Evolutionary conservation across 2,329 filamentous ascomycete genomes (phyloP), one percentile per base, ranked within the genome.

Genomic region (Diaporthe ilicicola): DNA sequence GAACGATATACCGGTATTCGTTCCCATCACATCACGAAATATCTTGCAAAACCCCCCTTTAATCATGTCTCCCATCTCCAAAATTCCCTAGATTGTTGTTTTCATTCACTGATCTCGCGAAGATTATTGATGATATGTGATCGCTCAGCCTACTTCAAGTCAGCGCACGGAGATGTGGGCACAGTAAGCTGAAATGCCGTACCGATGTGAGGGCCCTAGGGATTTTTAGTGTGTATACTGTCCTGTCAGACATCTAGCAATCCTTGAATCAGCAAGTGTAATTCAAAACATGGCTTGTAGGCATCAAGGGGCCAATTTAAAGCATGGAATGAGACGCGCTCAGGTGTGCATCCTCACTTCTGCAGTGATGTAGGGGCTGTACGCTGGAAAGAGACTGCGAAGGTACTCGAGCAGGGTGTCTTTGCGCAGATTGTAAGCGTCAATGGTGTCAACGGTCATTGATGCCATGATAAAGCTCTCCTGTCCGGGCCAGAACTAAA

Each of bases 331-430:
- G n/a, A n/a, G n/a, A n/a, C n/a, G n/a, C n/a, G n/a, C n/a, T 7
- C 48, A 29, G 10, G 15, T 1, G 15, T 51, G 1, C 10, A 39
- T 24, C 12, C 29, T 56, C 19, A 56, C 54, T 39, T 56, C 32
- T 39, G 29, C 34, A 24, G 54, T 56, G 32, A 56, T 50, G 9
- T 24, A 24, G 34, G 10, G 22, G 46, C 46, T 50, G 9, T 56
- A 5, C 4, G 2, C 12, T 12, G 54, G 54, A n/a, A 56, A 56
- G 4, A 56, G 15, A 27, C n/a, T 24, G n/a, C 34, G 32, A 56
- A 56, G 53, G 27, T 56, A 56, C 13, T 56, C n/a, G n/a, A 56
- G 54, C 54, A 56, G 34, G 34, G 32, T 39, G 34, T 56, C 54
- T 39, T 12, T 39, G 10, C 34, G 54, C 12, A 56, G 34, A 22